Evolutionary conservation across 139 green algal genomes (phyloP), one percentile per base, ranked within the genome.

Genomic region (Micractinium sp.): DNA sequence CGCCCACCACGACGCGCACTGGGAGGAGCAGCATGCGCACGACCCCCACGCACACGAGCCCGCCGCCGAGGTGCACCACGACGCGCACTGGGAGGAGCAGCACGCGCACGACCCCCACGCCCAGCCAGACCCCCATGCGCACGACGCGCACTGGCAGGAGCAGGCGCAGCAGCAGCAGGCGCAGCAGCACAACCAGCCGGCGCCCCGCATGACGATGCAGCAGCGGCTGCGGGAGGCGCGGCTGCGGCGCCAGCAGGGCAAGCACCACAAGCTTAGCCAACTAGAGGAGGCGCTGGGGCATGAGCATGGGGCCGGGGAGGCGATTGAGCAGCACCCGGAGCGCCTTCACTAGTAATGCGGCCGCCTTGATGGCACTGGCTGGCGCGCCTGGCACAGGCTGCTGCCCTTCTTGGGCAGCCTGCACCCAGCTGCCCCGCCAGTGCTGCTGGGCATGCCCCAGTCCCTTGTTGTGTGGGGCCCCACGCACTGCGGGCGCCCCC

Each of bases 201-300:
- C 60, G 56, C 56, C 29, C 15, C 82, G 47, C 63, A n/a, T 79
- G 82, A 71, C 41, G 16, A 74, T 79, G 38, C 53, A 56, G 63
- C 63, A 87, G 82, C 69, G 69, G 63, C 82, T 87, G 66, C 35
- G 66, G 1, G 82, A 87, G 63, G 82, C 82, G 36, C 66, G 82
- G 36, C 33, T 66, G 63, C 36, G 38, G 22, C 82, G 82, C 81
- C 81, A 63, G 38, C 82, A 74, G 27, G 56, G 31, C 31, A 60
- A 36, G 29, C 39, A 82, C 31, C 85, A 88, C 85, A 47, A 36
- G 71, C 47, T 88, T 39, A 88, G 85, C 71, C 69, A 82, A 69
- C 85, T 88, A n/a, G 85, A 88, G 85, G 29, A 81, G 85, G 85
- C 85, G 5, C 69, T 88, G 39, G 85, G 85, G 31, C 85, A 82